Evolutionary conservation across 2,329 filamentous ascomycete genomes (phyloP).

Genomic region (Fusarium pilosicola): DNA sequence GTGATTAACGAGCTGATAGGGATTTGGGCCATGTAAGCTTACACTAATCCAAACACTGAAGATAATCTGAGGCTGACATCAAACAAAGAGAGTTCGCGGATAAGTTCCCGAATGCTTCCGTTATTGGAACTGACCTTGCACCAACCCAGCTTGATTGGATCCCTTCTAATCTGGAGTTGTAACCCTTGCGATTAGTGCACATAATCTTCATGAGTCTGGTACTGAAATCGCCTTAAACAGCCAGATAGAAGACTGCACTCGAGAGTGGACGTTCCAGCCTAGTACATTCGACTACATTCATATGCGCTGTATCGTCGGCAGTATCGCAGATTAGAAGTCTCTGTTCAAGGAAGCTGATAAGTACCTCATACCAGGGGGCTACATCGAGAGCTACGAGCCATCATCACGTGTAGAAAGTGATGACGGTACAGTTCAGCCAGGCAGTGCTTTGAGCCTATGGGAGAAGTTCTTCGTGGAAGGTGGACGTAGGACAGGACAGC

Average conservation of each 20-base stretch:
- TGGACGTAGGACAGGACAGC: not conserved
- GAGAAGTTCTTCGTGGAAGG: slow-evolving; percentile 13
- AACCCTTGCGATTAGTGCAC: no score
- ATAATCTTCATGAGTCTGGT: no score
- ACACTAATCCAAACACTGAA: not conserved
- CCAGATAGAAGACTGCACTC: slow-evolving; percentile 8
- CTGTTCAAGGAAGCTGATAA: not conserved
- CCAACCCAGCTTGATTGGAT: slow-evolving; percentile 12
- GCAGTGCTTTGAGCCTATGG: not conserved
- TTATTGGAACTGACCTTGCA: not conserved
- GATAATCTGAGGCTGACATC: not conserved
- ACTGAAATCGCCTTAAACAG: not conserved
- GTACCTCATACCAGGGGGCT: not conserved
- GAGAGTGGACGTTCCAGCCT: not conserved
- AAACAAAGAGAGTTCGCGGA: not conserved
- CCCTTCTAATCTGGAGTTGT: slow-evolving; percentile 1
- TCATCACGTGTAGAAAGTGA: not conserved
- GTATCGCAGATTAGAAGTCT: not conserved
- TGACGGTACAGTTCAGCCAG: not conserved
- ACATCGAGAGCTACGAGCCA: slow-evolving; percentile 13
- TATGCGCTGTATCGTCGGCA: slow-evolving; percentile 1
- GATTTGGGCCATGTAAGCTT: slow-evolving; percentile 9
- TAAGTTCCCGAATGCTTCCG: not conserved
- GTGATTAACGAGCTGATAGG: not conserved
- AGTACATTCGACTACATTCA: not conserved